phyloP scores from a whole-genome alignment of 306 rosid genomes.

The Cicer chorassanicum region DNA sequence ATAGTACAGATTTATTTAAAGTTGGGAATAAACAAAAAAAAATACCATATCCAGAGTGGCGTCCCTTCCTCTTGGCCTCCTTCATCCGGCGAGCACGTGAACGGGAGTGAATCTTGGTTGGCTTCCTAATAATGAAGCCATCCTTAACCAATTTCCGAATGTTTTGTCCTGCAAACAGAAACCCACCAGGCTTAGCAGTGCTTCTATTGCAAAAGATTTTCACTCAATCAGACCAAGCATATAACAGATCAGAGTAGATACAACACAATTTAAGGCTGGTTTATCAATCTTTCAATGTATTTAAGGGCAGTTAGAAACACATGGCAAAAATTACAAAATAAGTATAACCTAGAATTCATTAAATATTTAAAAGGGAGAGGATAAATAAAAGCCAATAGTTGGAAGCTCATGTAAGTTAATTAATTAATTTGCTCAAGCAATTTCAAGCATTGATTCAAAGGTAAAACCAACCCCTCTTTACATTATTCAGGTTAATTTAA shows the following conservation, averaged over 20 bases:
- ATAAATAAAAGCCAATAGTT: too few relatives aligned
- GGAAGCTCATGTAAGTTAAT: too few relatives aligned
- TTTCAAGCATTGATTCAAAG: too few relatives aligned
- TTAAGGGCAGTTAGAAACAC: too few relatives aligned
- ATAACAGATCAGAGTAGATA: background rate
- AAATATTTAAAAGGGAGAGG: too few relatives aligned
- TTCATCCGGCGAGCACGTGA: constrained; percentile 57
- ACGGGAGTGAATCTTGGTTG: constrained; percentile 57
- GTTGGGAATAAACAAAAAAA: background rate
- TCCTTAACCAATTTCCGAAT: constrained; percentile 47
- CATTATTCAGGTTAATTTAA: too few relatives aligned
- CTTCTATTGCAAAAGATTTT: background rate
- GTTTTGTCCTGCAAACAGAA: constrained; percentile 47
- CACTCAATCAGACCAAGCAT: background rate
- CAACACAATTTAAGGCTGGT: background rate
- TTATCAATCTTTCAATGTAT: background rate
- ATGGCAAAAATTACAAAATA: too few relatives aligned
- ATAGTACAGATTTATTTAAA: background rate
- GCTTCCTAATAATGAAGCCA: constrained; percentile 48
- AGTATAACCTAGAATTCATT: too few relatives aligned
- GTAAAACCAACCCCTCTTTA: too few relatives aligned
- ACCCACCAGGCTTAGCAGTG: background rate
- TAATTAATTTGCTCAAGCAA: too few relatives aligned
- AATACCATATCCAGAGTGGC: constrained; percentile 47
- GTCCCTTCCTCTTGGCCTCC: constrained; percentile 59